phyloP scores from a whole-genome alignment of 116 monocot species.

The Posidonia oceanica region DNA sequence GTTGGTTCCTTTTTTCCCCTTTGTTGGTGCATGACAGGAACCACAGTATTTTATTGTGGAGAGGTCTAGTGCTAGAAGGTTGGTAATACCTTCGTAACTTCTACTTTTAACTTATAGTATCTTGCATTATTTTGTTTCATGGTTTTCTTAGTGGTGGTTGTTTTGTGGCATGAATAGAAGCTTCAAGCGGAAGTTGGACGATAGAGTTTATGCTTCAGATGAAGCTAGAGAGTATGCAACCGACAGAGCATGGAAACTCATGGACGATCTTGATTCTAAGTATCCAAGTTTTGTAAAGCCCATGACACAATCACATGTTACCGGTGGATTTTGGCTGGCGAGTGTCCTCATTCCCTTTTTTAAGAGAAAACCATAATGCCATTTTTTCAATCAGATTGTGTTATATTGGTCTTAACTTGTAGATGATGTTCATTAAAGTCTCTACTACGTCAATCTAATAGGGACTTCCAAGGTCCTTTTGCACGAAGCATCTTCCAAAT shows the following conservation, averaged over 20 bases:
- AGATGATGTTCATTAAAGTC: background rate
- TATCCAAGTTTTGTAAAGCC: conserved; percentile 52
- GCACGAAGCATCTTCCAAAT: conserved; percentile 30
- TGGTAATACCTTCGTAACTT: background rate
- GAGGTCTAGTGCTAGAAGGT: conserved; percentile 4
- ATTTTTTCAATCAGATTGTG: too few relatives aligned
- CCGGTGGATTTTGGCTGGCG: conserved; percentile 68
- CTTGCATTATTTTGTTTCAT: background rate
- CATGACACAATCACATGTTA: conserved; percentile 60
- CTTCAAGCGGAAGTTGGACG: conserved; percentile 12
- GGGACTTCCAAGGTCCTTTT: conserved; percentile 40
- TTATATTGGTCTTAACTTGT: background rate
- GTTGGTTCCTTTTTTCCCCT: background rate
- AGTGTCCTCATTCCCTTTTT: background rate
- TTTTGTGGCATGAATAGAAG: background rate
- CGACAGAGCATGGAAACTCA: conserved; percentile 32
- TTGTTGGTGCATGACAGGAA: background rate
- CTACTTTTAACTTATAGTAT: background rate
- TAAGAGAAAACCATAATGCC: background rate
- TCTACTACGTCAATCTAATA: background rate
- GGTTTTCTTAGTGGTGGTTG: background rate
- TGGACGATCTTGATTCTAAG: conserved; percentile 22
- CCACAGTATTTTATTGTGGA: conserved; percentile 3
- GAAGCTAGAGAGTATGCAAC: conserved; percentile 38
- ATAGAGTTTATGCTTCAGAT: conserved; percentile 33